Base-by-base conservation (phyloP, 192 early-diverging fungal genomes). In the Backusella liffmaniae region DNA sequence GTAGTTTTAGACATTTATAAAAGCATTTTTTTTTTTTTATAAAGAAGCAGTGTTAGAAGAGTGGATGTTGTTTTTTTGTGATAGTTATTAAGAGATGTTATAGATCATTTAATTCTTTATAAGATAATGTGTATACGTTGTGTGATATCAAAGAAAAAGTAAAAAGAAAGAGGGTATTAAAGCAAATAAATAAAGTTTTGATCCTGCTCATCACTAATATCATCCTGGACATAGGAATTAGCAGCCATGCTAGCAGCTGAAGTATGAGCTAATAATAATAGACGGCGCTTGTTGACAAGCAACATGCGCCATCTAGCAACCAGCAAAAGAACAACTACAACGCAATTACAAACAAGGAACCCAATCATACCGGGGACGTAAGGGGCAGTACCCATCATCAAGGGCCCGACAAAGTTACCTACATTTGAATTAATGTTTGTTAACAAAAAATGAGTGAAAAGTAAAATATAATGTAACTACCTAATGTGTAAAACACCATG, bases 131-230 rank as follows among this genome's bases (percentile, higher is more conserved):
- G 56, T 62, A 26, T 62, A 29, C 26, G 6, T 26, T 32, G 30
- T 68, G 13, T 68, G 23, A 36, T 62, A 29, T 62, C 13, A 26
- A 62, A 56, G 18, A 67, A 67, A 32, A 67, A 15, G 26, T 3
- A 35, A n/a, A 13, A 23, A 68, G 15, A 68, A 62, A 26, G 18
- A 44, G 39, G 39, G 41, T 26, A 72, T 32, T 70, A 79, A n/a
- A 79, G 72, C 35, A 67, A 67, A 79, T 79, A 79, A 59, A 79
- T 66, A 39, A 79, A 74, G 42, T 75, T 79, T 8, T 65, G 66
- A 71, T 79, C 73, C n/a, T 74, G 36, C 32, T 70, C 23, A 41
- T 75, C 74, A 10, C 65, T 75, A 26, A 75, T 34, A 32, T 75
- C 74, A 49, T 67, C 74, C 9, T 67, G 65, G 5, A 32, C 30